Evolutionary conservation across 257 asterid genomes (phyloP).

Genomic region (Eustoma russellianum): DNA sequence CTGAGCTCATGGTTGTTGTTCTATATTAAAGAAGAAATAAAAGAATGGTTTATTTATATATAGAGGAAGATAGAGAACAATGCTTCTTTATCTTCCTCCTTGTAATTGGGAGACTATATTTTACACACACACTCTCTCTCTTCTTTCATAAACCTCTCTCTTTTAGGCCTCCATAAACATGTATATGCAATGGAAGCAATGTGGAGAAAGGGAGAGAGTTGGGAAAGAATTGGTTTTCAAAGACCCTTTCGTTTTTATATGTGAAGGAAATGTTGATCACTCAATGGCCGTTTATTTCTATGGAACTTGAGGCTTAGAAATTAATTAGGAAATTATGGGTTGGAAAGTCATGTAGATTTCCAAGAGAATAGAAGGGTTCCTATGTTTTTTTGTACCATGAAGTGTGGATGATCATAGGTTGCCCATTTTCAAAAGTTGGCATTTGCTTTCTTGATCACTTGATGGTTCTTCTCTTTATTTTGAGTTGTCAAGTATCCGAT

Average conservation of each 20-base stretch:
- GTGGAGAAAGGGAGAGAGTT: not conserved
- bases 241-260: too few species aligned
- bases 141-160: not conserved
- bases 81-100: constrained; percentile 24
- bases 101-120: not conserved
- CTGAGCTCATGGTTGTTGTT: constrained; percentile 31
- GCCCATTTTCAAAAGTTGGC: too few species aligned
- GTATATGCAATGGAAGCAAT: not conserved
- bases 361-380: not conserved
- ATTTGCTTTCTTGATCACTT: too few species aligned
- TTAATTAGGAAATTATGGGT: not conserved
- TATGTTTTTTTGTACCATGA: not conserved
- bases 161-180: constrained; percentile 16
- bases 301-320: too few species aligned
- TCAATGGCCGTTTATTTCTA: too few species aligned
- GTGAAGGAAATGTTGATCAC: too few species aligned
- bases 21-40: not conserved
- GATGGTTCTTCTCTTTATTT: too few species aligned
- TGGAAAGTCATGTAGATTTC: not conserved
- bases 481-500: too few species aligned
- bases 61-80: constrained; percentile 40
- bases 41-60: not conserved
- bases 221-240: constrained; percentile 3
- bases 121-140: not conserved
- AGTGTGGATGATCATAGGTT: not conserved